Percentiles rank a stretch among this genome's conserved stretches.
Conservation (phyloP, 2,329 filamentous ascomycete species). For the Trichoderma simmonsii region DNA sequence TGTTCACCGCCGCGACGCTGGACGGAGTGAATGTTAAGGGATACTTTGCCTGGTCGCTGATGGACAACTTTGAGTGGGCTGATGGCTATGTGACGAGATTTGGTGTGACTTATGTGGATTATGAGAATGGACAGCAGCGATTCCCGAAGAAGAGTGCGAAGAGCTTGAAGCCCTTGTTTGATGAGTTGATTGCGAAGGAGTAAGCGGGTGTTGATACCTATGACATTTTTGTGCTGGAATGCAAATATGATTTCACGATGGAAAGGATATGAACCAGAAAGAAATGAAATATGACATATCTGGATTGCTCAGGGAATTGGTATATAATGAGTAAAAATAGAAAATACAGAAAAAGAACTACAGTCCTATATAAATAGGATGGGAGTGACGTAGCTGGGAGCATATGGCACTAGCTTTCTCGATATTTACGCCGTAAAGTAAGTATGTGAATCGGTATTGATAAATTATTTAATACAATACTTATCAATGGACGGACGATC, state of each 20-base stretch:
- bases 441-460: not conserved
- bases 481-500: too few species aligned
- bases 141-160: slow-evolving; percentile 81
- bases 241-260: not conserved
- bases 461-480: not conserved
- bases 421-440: not conserved
- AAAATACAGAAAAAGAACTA: not conserved
- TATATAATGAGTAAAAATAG: not conserved
- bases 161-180: slow-evolving; percentile 68
- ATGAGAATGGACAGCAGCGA: slow-evolving; percentile 72
- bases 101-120: slow-evolving; percentile 81
- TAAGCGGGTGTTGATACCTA: not conserved
- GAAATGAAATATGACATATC: not conserved
- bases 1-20: slow-evolving; percentile 67
- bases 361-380: not conserved
- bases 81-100: slow-evolving; percentile 86
- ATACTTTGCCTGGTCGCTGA: slow-evolving; percentile 83
- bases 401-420: not conserved
- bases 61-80: slow-evolving; percentile 94
- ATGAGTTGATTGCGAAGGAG: slow-evolving; percentile 59
- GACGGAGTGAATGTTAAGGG: slow-evolving; percentile 77
- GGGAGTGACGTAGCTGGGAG: not conserved
- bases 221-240: not conserved
- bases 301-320: not conserved
- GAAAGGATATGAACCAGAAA: not conserved